Evolutionary conservation across 805 yeast genomes (phyloP).

Genomic region (Naumovozyma baii): DNA sequence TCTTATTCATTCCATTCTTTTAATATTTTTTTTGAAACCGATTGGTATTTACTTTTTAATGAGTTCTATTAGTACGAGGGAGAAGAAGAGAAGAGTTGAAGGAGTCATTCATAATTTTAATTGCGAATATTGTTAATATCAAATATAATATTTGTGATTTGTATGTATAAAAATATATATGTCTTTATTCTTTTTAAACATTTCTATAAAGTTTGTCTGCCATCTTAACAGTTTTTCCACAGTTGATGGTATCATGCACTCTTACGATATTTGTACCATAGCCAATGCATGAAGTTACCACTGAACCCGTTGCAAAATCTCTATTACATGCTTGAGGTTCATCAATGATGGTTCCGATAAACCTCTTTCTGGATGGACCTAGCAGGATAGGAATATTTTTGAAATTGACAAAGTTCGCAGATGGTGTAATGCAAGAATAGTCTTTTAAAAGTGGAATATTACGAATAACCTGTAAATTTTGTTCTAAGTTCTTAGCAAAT

Average conservation of each 20-base stretch:
- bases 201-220: constrained; percentile 51
- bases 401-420: constrained; percentile 22
- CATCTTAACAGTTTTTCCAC: constrained; percentile 42
- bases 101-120: background rate
- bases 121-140: background rate
- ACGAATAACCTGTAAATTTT: constrained; percentile 58
- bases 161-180: background rate
- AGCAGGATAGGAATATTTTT: constrained; percentile 52
- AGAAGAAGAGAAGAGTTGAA: background rate
- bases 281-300: constrained; percentile 63
- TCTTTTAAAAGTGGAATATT: constrained; percentile 39
- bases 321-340: constrained; percentile 51
- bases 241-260: constrained; percentile 72
- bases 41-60: background rate
- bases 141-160: constrained; percentile 1
- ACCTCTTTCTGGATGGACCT: constrained; percentile 85
- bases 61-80: background rate
- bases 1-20: background rate
- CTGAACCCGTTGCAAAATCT: constrained; percentile 65
- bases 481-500: constrained; percentile 74
- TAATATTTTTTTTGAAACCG: background rate
- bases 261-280: constrained; percentile 73
- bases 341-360: constrained; percentile 66
- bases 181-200: constrained; percentile 1
- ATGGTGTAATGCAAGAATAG: constrained; percentile 30